Base-by-base conservation (phyloP, 2,329 filamentous ascomycete species). In the Alternaria brassicicola region DNA sequence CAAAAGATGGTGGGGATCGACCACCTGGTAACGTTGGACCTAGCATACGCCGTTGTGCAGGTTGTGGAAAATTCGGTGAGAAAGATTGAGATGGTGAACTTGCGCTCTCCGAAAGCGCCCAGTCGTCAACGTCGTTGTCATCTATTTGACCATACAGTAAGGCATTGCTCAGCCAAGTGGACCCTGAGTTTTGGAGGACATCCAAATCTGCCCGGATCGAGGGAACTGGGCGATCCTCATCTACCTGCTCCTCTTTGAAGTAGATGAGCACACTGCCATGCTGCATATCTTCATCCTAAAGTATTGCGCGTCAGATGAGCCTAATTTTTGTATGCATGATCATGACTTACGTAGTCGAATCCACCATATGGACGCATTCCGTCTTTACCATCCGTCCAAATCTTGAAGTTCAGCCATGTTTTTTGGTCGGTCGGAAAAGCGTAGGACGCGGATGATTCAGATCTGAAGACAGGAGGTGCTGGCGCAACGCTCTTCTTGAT, bases 251-350 rank as follows among this genome's bases (percentile, higher is more conserved):
- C 56, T 79, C 77, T 49, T 71, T 76, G 58, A 79, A 78, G 55
- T 75, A 78, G 15, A 76, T 72, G 26, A 76, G 56, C 15, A 78
- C 78, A 41, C 72, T 74, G 6, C 77, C 77, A 10, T 59, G 63
- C 38, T 78, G 73, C 75, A 79, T 74, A 25, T 78, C 73, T 35
- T 75, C 68, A 49, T 79, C 77, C 76, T 78, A 33, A 12, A 12
- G 17, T 35, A 38, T 21, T 13, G n/a, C 8, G 30, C 8, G 30
- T 49, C 35, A 56, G 28, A 43, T 25, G 30, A 8, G 3, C 2
- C 7, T 4, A 17, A 23, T 10, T 5, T 50, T 67, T 48, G 43
- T 4, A n/a, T 33, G 12, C n/a, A 43, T 6, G 6, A 6, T 23
- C n/a, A 48, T 53, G n/a, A 47, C 73, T 57, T 59, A 78, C 76